These are phyloP conservation scores for Chrysanthemum makinoi DNA, from an alignment of 129 eudicot species.

Conservation along the genomic window DNA sequence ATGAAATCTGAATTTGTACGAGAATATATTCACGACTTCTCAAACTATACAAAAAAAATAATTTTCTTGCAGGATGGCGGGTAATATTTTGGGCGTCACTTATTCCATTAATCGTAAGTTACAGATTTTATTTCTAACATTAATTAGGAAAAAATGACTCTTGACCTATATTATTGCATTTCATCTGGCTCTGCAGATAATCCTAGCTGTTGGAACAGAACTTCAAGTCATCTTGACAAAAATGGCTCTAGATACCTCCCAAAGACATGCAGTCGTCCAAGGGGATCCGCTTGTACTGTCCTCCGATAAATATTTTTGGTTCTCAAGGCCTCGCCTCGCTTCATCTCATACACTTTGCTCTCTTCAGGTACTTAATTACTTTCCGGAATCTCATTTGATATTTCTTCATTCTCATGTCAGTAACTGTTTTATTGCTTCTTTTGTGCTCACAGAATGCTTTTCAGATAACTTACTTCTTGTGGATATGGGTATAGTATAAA, in stretches of 20 bases:
- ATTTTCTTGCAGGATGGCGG: slow-evolving; percentile 58
- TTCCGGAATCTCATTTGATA: background rate
- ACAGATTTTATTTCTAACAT: background rate
- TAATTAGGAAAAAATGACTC: background rate
- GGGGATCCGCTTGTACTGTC: slow-evolving; percentile 92
- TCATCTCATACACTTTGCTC: slow-evolving; percentile 70
- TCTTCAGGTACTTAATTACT: slow-evolving; percentile 62
- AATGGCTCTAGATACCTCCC: slow-evolving; percentile 82
- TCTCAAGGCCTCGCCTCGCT: slow-evolving; percentile 71
- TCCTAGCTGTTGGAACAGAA: slow-evolving; percentile 84
- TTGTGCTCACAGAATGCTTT: slow-evolving; percentile 82
- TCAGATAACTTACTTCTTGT: slow-evolving; percentile 78
- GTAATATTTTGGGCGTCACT: slow-evolving; percentile 89
- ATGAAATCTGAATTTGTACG: background rate
- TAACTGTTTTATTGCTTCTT: slow-evolving; percentile 10
- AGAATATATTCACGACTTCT: no score
- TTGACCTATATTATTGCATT: background rate
- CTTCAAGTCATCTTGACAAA: slow-evolving; percentile 72
- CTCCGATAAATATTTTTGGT: slow-evolving; percentile 84
- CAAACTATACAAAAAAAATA: no score
- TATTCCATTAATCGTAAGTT: slow-evolving; percentile 71
- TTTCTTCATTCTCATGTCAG: slow-evolving; percentile 6
- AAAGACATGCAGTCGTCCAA: slow-evolving; percentile 79
- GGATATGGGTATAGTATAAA: slow-evolving; percentile 73
- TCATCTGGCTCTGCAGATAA: slow-evolving; percentile 39